phyloP scores from a whole-genome alignment of 2,329 filamentous ascomycete genomes.

The Aspergillaceae sp. region DNA sequence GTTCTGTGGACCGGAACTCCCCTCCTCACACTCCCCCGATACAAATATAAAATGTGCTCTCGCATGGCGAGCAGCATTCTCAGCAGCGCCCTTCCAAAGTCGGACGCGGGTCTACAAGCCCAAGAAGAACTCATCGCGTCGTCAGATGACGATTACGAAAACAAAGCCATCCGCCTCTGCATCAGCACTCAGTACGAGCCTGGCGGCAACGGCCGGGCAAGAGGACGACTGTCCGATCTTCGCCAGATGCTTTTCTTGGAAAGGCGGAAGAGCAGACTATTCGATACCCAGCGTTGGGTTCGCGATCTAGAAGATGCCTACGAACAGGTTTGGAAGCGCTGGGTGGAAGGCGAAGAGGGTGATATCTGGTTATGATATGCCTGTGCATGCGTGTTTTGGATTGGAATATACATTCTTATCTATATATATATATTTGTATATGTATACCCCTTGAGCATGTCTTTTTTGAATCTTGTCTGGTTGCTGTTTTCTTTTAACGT shows the following conservation, averaged over 20 bases:
- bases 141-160: slow-evolving; percentile 77
- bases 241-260: slow-evolving; percentile 73
- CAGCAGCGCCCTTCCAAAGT: slow-evolving; percentile 73
- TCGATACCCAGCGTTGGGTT: slow-evolving; percentile 89
- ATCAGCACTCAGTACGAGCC: slow-evolving; percentile 52
- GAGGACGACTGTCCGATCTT: slow-evolving; percentile 67
- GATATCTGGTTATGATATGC: slow-evolving; percentile 69
- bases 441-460: neutral
- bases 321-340: slow-evolving; percentile 76
- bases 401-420: neutral
- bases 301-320: slow-evolving; percentile 81
- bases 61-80: slow-evolving; percentile 96
- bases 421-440: too few relatives aligned
- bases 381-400: neutral
- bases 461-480: neutral
- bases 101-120: slow-evolving; percentile 56
- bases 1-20: slow-evolving; percentile 95
- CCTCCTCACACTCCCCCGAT: slow-evolving; percentile 78
- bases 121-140: slow-evolving; percentile 67
- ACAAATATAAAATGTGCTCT: slow-evolving; percentile 97
- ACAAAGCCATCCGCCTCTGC: slow-evolving; percentile 61
- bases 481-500: neutral
- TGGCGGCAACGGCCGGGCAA: slow-evolving; percentile 26
- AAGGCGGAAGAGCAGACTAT: slow-evolving; percentile 78
- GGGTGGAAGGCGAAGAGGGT: slow-evolving; percentile 78